Percentiles rank a stretch among this genome's conserved stretches.
Evolutionary conservation across 1,284 basidiomycete genomes (phyloP).

Genomic region (Moesziomyces sp.): DNA sequence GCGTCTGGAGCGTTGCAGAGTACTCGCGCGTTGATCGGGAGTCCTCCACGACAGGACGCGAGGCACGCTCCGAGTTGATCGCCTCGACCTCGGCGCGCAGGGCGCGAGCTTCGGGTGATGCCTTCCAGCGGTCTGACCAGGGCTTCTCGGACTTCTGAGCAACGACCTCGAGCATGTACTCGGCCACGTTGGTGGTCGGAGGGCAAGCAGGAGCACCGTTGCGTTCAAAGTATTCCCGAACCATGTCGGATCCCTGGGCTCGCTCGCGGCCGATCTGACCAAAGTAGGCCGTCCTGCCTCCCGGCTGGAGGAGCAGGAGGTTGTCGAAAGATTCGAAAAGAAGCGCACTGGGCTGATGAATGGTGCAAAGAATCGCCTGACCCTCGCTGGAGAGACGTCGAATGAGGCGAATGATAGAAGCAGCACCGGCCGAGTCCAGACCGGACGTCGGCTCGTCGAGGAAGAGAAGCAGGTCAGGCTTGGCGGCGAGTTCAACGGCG

Average conservation of each 20-base stretch:
- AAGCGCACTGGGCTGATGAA: slow-evolving; percentile 57
- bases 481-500: slow-evolving; percentile 61
- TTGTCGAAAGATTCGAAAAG: slow-evolving; percentile 61
- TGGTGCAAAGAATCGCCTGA: slow-evolving; percentile 61
- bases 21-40: slow-evolving; percentile 70
- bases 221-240: slow-evolving; percentile 57
- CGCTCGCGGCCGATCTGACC: slow-evolving; percentile 50
- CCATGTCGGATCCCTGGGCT: slow-evolving; percentile 30
- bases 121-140: slow-evolving; percentile 54
- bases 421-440: slow-evolving; percentile 54
- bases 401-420: slow-evolving; percentile 55
- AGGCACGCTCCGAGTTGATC: slow-evolving; percentile 67
- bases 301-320: slow-evolving; percentile 52
- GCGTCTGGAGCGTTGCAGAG: slow-evolving; percentile 72
- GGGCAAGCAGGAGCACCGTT: slow-evolving; percentile 53
- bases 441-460: slow-evolving; percentile 63
- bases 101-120: slow-evolving; percentile 69
- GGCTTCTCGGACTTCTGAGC: slow-evolving; percentile 24
- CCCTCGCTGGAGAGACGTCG: slow-evolving; percentile 53
- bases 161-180: slow-evolving; percentile 68
- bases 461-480: slow-evolving; percentile 61
- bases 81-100: slow-evolving; percentile 70
- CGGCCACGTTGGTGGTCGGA: slow-evolving; percentile 54
- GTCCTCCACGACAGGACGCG: slow-evolving; percentile 39
- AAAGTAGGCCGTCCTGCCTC: slow-evolving; percentile 52